Base-by-base conservation (phyloP, 371 early-diverging fungal species). In the Rhizopus delemar region DNA sequence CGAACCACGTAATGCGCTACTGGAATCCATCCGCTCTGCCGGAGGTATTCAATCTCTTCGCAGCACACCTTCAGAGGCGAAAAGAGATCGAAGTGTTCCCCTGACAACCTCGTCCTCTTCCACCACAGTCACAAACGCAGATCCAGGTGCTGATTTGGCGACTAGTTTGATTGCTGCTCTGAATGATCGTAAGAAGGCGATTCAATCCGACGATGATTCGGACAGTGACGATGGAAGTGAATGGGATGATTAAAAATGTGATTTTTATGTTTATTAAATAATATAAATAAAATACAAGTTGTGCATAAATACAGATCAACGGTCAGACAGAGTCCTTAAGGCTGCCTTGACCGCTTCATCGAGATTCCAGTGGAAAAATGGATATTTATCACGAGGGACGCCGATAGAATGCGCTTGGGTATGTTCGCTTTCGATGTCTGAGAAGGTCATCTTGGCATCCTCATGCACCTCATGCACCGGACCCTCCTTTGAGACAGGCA, bases 311-410 rank as follows among this genome's bases (percentile, higher is more conserved):
- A 0, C 22, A 22, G 22, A 36, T 36, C 11, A 36, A 8, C 8
- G 11, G 2, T 12, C 8, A 1, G 43, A 11, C 15, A 66, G 39
- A 13, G 69, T 58, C 16, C 32, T 46, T 15, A 43, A 13, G 33
- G 80, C 82, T 15, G 76, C 53, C 11, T 61, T 57, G 6, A 80
- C 75, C 35, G 82, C 82, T 41, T 75, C 78, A 48, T 82, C 78
- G 4, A 69, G 52, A 38, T 70, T 72, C 70, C 73, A 80, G 56
- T 82, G 82, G 68, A 82, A 79, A 56, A 76, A 82, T 0, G 79
- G 79, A 60, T 79, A 79, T 3, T 58, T 56, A 34, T 79, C 79
- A 29, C 63, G 67, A 9, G 77, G 77, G 8, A 77, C 33, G 16
- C 56, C 59, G 38, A 76, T 76, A 12, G 67, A 61, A n/a, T 51